Base-by-base conservation (phyloP, 495 filamentous ascomycete genomes). In the Usnea hakonensis region DNA sequence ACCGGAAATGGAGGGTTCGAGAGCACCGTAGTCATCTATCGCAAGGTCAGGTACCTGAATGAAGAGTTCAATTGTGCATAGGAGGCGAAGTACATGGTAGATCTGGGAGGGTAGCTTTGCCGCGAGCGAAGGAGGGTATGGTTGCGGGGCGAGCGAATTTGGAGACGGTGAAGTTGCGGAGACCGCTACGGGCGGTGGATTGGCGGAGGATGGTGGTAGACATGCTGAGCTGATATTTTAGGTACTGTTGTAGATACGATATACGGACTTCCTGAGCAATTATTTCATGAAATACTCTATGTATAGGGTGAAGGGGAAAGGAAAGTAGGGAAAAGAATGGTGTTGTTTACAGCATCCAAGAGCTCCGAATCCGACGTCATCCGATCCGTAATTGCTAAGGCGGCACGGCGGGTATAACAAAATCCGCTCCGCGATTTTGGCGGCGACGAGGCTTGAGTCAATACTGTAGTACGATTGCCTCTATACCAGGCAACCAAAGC, bases 1-100 rank as follows among this genome's bases (percentile, higher is more conserved):
- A 78, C 90, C 92, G 46, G 88, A 92, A 78, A 98, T 95, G 73
- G 89, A 76, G 66, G 94, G 94, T 75, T 98, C 94, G 70, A 98
- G 90, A 30, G 91, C 94, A 65, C 85, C 85, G 76, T 90, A 94
- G 77, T 92, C 90, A 71, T 92, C 88, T 91, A 64, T 1, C 16
- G 26, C 40, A 32, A 3, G 54, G 17, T 41, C 21, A 19, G 19
- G 37, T 38, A 14, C 32, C 33, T 37, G 30, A 64, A 40, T 26
- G 59, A 55, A 23, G 36, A 30, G 33, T 9, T 19, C 9, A 41
- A 53, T 19, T 14, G 53, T 43, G 37, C 1, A 28, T 21, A 44
- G 50, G 56, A 26, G 14, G 32, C 23, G 16, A 75, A 87, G 66
- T 84, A 96, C 91, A 98, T 67, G 89, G 75, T n/a, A 98, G 85